These are phyloP conservation scores for Saturnispora mendoncae DNA, from an alignment of 805 yeast genomes.

Conservation along the genomic window DNA sequence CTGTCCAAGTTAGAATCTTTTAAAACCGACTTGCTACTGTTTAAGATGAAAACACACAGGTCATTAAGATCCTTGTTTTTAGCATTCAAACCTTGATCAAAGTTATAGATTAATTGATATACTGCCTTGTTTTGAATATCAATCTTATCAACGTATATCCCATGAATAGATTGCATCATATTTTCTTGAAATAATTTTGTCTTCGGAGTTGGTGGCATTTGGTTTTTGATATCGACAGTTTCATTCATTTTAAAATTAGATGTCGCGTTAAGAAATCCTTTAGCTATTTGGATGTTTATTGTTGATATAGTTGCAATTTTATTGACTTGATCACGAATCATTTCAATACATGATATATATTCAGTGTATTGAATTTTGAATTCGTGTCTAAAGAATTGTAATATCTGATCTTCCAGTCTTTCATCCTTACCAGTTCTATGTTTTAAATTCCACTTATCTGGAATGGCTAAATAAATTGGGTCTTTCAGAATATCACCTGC, in stretches of 20 bases:
- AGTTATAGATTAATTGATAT: slow-evolving; percentile 13
- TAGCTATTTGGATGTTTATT: slow-evolving; percentile 11
- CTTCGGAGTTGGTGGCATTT: slow-evolving; percentile 17
- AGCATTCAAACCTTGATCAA: slow-evolving; percentile 15
- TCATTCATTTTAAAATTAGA: background rate
- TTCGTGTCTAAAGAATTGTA: slow-evolving; percentile 15
- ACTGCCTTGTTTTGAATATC: slow-evolving; percentile 14
- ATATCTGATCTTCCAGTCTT: slow-evolving; percentile 16
- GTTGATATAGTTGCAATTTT: slow-evolving; percentile 13
- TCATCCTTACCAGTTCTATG: slow-evolving; percentile 14
- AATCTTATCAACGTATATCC: slow-evolving; percentile 18
- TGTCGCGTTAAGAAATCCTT: slow-evolving; percentile 10
- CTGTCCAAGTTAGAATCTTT: background rate
- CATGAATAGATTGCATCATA: slow-evolving; percentile 21
- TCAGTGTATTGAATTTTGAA: slow-evolving; percentile 11
- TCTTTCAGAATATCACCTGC: too few relatives aligned
- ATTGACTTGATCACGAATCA: slow-evolving; percentile 10
- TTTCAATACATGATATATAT: slow-evolving; percentile 9
- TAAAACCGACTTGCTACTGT: slow-evolving; percentile 2
- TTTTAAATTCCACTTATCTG: slow-evolving; percentile 18
- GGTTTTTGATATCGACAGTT: background rate
- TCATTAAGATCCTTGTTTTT: slow-evolving; percentile 9
- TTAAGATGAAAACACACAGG: slow-evolving; percentile 1
- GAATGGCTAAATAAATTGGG: slow-evolving; percentile 15
- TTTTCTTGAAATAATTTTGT: slow-evolving; percentile 19